Conservation (phyloP, 805 yeast species). For the Wickerhamomyces rabaulensis region DNA sequence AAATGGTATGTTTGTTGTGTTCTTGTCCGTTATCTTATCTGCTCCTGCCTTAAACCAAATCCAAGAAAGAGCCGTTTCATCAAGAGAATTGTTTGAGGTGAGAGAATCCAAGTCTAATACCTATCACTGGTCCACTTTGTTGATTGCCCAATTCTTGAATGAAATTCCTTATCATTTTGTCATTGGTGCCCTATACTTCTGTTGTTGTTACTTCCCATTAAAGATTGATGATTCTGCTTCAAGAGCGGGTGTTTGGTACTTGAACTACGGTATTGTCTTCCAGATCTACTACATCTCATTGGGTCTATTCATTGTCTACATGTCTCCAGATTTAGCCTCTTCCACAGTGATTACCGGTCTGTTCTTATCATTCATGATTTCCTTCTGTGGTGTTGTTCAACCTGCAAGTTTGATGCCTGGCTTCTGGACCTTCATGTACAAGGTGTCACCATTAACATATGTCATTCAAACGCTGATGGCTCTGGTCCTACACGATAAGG, state of each 20-base stretch:
- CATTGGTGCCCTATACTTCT: constrained; percentile 45
- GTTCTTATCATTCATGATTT: constrained; percentile 27
- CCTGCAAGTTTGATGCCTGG: constrained; percentile 50
- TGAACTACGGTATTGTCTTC: constrained; percentile 38
- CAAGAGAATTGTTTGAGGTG: constrained; percentile 63
- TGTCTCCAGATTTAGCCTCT: constrained; percentile 65
- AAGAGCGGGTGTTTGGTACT: constrained; percentile 46
- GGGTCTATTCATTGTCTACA: constrained; percentile 46
- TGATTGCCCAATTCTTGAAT: constrained; percentile 46
- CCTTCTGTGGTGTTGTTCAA: constrained; percentile 34
- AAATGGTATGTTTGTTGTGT: constrained; percentile 56
- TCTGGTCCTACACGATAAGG: constrained; percentile 42
- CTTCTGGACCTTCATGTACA: constrained; percentile 71
- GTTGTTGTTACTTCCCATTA: constrained; percentile 48
- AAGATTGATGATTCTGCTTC: constrained; percentile 35
- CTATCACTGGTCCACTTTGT: constrained; percentile 63
- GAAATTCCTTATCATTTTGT: constrained; percentile 59
- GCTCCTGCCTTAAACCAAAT: constrained; percentile 61
- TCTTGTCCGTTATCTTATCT: constrained; percentile 53
- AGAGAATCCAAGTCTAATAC: constrained; percentile 71
- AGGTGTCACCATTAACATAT: constrained; percentile 60
- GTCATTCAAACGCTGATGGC: constrained; percentile 48
- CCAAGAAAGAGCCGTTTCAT: constrained; percentile 51
- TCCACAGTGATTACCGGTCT: constrained; percentile 57
- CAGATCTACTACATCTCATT: constrained; percentile 40